These are phyloP conservation scores for Penicillium thymicola DNA, from an alignment of 2,329 filamentous ascomycete genomes.

Conservation along the genomic window DNA sequence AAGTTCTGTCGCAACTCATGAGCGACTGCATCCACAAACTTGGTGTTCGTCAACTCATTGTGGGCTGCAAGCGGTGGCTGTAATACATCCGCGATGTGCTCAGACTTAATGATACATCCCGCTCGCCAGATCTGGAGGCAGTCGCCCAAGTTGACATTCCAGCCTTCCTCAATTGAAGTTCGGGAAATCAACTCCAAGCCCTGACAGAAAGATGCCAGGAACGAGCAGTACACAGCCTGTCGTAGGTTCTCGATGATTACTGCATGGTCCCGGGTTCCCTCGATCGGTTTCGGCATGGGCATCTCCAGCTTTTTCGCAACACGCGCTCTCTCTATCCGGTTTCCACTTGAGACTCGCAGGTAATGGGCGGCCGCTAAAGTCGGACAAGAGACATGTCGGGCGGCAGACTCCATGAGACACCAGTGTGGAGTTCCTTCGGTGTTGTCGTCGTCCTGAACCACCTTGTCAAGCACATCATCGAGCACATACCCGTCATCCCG, in stretches of 20 bases:
- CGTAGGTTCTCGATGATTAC: constrained; percentile 57
- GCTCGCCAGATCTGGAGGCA: constrained; percentile 61
- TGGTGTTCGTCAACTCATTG: constrained; percentile 35
- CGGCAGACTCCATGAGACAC: constrained; percentile 61
- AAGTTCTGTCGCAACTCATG: constrained; percentile 53
- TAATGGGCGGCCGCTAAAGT: constrained; percentile 63
- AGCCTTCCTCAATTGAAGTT: constrained; percentile 57
- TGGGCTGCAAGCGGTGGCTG: constrained; percentile 30
- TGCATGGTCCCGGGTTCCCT: constrained; percentile 34
- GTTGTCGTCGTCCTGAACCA: constrained; percentile 65
- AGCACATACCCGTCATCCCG: constrained; percentile 52
- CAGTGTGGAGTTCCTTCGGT: constrained; percentile 67
- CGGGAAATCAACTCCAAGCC: constrained; percentile 63
- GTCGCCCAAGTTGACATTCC: constrained; percentile 48
- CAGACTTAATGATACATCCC: constrained; percentile 68
- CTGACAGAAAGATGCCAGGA: constrained; percentile 62
- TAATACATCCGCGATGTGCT: constrained; percentile 62
- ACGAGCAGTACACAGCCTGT: constrained; percentile 60
- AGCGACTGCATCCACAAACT: constrained; percentile 47
- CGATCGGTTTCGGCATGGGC: constrained; percentile 38
- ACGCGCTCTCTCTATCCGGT: constrained; percentile 54
- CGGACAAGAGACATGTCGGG: constrained; percentile 61
- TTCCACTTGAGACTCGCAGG: constrained; percentile 61
- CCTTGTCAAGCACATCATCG: constrained; percentile 63
- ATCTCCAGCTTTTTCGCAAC: constrained; percentile 50